phyloP scores from a whole-genome alignment of 805 yeast species.

The Ogataea pignaliae region DNA sequence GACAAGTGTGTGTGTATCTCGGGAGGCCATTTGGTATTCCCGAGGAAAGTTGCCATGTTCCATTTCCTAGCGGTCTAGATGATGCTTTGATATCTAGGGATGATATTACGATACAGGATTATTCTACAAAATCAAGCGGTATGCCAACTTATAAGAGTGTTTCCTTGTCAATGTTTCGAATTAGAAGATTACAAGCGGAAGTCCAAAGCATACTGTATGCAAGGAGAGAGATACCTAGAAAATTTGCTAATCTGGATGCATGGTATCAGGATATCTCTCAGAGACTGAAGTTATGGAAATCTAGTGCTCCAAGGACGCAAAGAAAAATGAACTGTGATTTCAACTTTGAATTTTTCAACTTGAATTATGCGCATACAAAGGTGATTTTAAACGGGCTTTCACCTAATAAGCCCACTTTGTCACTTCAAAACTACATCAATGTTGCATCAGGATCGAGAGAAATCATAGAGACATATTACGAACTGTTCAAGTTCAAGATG shows the following conservation, averaged over 20 bases:
- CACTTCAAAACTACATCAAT: conserved; percentile 47
- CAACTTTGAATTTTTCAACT: conserved; percentile 60
- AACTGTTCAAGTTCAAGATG: conserved; percentile 49
- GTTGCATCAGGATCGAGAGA: conserved; percentile 64
- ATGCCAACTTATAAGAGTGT: conserved; percentile 59
- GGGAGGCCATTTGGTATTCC: conserved; percentile 90
- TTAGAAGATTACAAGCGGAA: conserved; percentile 74
- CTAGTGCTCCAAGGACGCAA: conserved; percentile 49
- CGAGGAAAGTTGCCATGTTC: conserved; percentile 68
- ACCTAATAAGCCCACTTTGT: conserved; percentile 58
- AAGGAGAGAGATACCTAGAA: conserved; percentile 64
- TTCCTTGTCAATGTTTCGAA: conserved; percentile 59
- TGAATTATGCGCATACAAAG: conserved; percentile 74
- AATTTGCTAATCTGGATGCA: conserved; percentile 43
- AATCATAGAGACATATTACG: conserved; percentile 58
- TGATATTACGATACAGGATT: conserved; percentile 31
- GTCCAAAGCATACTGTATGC: conserved; percentile 72
- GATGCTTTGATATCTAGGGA: conserved; percentile 53
- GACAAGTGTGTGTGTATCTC: conserved; percentile 80
- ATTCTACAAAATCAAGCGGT: conserved; percentile 32
- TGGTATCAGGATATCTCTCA: conserved; percentile 58
- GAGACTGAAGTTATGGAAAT: conserved; percentile 61
- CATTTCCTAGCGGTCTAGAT: conserved; percentile 70
- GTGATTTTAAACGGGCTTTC: conserved; percentile 72
- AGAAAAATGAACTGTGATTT: conserved; percentile 70